phyloP scores from a whole-genome alignment of 208 protist genomes.

The Leishmania aethiopica region DNA sequence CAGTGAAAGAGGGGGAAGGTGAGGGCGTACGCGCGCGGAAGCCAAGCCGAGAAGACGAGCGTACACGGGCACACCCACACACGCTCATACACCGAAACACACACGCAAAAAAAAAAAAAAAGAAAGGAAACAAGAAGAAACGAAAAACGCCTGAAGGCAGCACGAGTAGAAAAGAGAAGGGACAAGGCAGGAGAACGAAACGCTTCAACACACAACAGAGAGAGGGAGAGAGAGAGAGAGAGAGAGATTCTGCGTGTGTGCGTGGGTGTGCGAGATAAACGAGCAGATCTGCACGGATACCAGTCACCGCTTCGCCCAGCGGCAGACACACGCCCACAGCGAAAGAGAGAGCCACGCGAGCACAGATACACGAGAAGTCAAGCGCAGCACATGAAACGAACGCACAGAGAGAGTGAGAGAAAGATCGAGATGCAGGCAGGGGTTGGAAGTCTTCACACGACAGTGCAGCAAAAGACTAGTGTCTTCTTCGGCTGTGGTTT shows the following conservation, averaged over 20 bases:
- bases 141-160: neutral
- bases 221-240: neutral
- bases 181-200: neutral
- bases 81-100: neutral
- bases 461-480: neutral
- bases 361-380: neutral
- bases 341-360: neutral
- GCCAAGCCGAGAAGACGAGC: conserved; percentile 3
- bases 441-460: neutral
- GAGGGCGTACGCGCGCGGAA: neutral
- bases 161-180: neutral
- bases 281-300: neutral
- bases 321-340: neutral
- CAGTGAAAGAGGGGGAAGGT: neutral
- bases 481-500: neutral
- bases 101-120: neutral
- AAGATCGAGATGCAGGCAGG: neutral
- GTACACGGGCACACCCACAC: neutral
- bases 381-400: neutral
- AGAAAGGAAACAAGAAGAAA: neutral
- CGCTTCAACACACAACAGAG: neutral
- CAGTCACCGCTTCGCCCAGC: neutral
- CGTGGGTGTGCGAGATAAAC: neutral
- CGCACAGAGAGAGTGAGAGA: neutral
- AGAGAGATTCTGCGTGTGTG: neutral